Evolutionary conservation across 73 alveolate genomes (phyloP).

Genomic region (Stentor roeselii): DNA sequence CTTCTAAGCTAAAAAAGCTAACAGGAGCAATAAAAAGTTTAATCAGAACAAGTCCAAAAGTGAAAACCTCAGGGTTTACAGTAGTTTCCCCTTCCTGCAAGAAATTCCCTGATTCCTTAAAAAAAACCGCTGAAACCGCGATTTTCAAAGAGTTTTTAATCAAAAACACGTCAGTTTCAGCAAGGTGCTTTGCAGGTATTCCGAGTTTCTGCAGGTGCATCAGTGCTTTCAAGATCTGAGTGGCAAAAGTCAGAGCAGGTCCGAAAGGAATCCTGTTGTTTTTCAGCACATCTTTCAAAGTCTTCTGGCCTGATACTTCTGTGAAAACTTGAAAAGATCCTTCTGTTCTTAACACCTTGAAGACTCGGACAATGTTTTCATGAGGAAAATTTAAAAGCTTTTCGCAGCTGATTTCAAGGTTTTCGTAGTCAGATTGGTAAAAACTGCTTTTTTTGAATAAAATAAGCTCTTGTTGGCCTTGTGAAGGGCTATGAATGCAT

Average conservation of each 20-base stretch:
- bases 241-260: no score
- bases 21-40: not conserved
- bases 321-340: not conserved
- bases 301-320: not conserved
- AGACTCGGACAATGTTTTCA: not conserved
- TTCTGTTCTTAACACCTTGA: not conserved
- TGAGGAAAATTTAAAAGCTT: no score
- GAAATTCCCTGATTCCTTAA: not conserved
- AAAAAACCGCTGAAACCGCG: not conserved
- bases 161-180: not conserved
- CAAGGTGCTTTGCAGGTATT: no score
- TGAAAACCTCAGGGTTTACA: not conserved
- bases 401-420: not conserved
- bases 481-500: not conserved
- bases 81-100: not conserved
- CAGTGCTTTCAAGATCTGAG: no score
- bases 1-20: not conserved
- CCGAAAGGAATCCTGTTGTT: not conserved
- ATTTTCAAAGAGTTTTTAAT: no score
- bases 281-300: not conserved
- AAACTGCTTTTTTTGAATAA: no score
- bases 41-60: not conserved
- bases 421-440: not conserved
- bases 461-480: not conserved
- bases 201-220: no score